These are phyloP conservation scores for Domatiomyces globalis DNA, from an alignment of 2,329 filamentous ascomycete species.

Conservation along the genomic window DNA sequence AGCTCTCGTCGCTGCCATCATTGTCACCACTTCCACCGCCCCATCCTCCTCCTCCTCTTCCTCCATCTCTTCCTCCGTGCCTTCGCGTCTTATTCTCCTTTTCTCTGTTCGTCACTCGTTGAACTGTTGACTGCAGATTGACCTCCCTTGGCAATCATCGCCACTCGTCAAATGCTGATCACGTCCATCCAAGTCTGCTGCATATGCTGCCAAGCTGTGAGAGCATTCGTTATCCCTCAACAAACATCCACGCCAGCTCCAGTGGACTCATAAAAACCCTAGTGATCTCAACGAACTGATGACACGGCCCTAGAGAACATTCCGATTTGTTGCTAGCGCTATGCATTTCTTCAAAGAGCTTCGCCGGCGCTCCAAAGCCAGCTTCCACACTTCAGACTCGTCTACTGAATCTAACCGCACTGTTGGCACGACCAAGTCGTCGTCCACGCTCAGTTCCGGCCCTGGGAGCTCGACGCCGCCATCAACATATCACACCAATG, in stretches of 20 bases:
- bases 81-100: background rate
- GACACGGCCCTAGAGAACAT: background rate
- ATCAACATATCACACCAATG: slow-evolving; percentile 52
- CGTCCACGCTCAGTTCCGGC: slow-evolving; percentile 46
- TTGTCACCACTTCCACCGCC: slow-evolving; percentile 1
- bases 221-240: background rate
- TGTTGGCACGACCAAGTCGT: slow-evolving; percentile 48
- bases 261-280: background rate
- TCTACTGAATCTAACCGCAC: slow-evolving; percentile 48
- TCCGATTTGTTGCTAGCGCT: background rate
- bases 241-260: background rate
- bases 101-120: background rate
- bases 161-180: background rate
- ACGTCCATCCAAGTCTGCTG: background rate
- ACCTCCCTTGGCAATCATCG: background rate
- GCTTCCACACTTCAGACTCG: slow-evolving; percentile 53
- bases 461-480: slow-evolving; percentile 60
- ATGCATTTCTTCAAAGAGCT: slow-evolving; percentile 61
- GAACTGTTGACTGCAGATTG: background rate
- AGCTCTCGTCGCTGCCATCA: slow-evolving; percentile 5
- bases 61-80: background rate
- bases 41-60: background rate
- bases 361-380: slow-evolving; percentile 61
- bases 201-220: background rate
- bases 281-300: background rate